Base-by-base conservation (phyloP, 441 rosid genomes). In the Codiaeum variegatum region DNA sequence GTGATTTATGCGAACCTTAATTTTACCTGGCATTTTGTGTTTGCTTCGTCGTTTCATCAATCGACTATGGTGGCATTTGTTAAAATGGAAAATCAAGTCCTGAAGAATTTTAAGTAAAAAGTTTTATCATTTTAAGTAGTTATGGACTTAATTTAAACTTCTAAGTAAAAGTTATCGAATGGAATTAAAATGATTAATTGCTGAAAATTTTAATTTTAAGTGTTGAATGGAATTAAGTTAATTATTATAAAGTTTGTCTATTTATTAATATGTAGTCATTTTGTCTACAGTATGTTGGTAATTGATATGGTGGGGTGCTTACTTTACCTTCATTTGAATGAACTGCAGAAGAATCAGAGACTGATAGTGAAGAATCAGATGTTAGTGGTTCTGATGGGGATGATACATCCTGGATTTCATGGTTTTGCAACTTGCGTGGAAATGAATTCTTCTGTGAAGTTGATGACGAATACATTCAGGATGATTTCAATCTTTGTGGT, bases 311-410 rank as follows among this genome's bases (percentile, higher is more conserved):
- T 19, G 8, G 47, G 54, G 28, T 67, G 32, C 67, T 80, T 46
- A 77, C 28, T 31, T 9, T 38, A 19, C 5, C 56, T 40, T 64
- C 21, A 8, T 78, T 78, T 80, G 67, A 56, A 55, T 64, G n/a
- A 67, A 67, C 61, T 70, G 72, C 77, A 86, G 93, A 83, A 68
- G 91, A 87, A 79, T 85, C 88, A 10, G 89, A 90, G 60, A 84
- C 87, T 21, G 96, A 88, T 71, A 88, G 89, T 73, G 95, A 88
- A 82, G 91, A 86, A 38, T 90, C 91, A 1, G 91, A 82, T 69
- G 89, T 85, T 60, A 91, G 97, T 81, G 97, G 98, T 71, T 92
- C 98, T 7, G 95, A 92, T 2, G 98, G 92, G 52, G 98, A 89
- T 66, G 88, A 87, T 72, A 91, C 95, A 12, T 91, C 92, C n/a